phyloP scores from a whole-genome alignment of 257 asterid genomes.

The Solanum ossicruentum region DNA sequence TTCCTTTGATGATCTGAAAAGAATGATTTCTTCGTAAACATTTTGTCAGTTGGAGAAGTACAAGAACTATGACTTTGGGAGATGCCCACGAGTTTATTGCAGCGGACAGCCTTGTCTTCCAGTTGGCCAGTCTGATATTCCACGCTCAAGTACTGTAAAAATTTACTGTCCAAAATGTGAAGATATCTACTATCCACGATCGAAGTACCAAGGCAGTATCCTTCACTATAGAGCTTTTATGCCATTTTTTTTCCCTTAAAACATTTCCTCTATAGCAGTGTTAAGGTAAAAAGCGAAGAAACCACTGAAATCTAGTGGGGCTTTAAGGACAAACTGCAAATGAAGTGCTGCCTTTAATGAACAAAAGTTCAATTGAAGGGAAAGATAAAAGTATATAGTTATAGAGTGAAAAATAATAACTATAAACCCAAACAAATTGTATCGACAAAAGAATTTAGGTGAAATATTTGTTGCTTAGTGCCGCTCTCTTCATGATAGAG shows the following conservation, averaged over 20 bases:
- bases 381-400: background rate
- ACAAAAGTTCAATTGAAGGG: background rate
- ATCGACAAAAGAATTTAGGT: background rate
- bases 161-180: conserved; percentile 95
- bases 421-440: background rate
- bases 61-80: conserved; percentile 87
- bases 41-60: conserved; percentile 75
- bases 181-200: conserved; percentile 88
- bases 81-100: conserved; percentile 95
- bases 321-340: background rate
- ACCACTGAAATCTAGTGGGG: background rate
- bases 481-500: background rate
- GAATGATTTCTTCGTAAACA: background rate
- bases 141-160: conserved; percentile 84
- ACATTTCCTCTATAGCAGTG: background rate
- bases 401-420: background rate
- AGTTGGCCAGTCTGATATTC: conserved; percentile 91
- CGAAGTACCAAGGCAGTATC: conserved; percentile 99
- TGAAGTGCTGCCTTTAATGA: background rate
- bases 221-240: conserved; percentile 17
- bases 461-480: background rate
- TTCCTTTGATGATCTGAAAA: background rate
- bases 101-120: conserved; percentile 98
- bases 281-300: background rate
- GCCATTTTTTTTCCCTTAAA: background rate